A percentile compares a stretch with the other conserved stretches of the same genome.
phyloP scores from a whole-genome alignment of 768 basidiomycete genomes.

The Psilocybe cyanescens region DNA sequence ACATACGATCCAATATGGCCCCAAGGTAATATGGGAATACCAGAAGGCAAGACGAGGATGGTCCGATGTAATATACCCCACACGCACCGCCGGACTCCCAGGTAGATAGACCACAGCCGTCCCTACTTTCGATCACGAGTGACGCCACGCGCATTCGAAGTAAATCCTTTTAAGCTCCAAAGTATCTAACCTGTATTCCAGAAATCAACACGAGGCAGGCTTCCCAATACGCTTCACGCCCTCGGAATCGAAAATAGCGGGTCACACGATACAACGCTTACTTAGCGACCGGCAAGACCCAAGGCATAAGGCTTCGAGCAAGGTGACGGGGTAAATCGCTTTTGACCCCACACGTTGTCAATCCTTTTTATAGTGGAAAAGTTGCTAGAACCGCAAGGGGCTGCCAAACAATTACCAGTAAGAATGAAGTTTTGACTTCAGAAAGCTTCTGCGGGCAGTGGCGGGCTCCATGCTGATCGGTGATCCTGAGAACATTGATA shows the following conservation, averaged over 20 bases:
- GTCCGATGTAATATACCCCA: neutral
- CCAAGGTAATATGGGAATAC: neutral
- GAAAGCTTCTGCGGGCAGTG: too few relatives aligned
- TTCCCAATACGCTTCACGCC: neutral
- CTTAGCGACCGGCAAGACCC: neutral
- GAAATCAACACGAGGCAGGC: neutral
- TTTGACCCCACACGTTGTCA: neutral
- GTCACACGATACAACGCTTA: neutral
- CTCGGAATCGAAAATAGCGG: neutral
- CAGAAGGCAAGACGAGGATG: neutral
- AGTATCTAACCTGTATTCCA: neutral
- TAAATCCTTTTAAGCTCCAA: neutral
- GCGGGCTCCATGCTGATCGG: neutral
- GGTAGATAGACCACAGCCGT: neutral
- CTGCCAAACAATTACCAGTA: too few relatives aligned
- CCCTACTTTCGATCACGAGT: constrained; percentile 3
- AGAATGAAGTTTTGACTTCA: too few relatives aligned
- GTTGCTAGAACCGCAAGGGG: too few relatives aligned
- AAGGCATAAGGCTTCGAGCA: too few relatives aligned
- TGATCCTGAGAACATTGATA: neutral
- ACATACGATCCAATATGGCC: neutral
- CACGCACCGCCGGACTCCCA: neutral
- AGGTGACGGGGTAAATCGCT: neutral
- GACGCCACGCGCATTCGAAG: neutral
- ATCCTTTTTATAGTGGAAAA: neutral